Evolutionary conservation across 2,329 filamentous ascomycete genomes (phyloP).

Genomic region (Claviceps monticola): DNA sequence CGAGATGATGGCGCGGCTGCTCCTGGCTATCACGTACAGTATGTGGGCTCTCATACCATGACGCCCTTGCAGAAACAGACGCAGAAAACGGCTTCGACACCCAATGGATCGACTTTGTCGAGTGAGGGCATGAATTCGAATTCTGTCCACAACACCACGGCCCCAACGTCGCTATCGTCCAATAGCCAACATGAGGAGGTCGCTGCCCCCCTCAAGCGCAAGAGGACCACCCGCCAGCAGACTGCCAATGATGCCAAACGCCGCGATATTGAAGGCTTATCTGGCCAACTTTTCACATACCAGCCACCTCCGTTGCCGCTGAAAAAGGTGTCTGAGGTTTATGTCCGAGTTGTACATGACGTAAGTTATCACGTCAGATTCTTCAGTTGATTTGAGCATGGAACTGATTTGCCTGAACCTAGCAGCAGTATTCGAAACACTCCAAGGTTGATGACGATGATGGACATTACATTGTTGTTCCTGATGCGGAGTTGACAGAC

Average conservation of each 20-base stretch:
- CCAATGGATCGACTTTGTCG: constrained; percentile 58
- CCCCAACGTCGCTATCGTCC: constrained; percentile 65
- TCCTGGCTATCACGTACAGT: constrained; percentile 57
- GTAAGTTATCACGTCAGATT: constrained; percentile 30
- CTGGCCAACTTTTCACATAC: constrained; percentile 64
- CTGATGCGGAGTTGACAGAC: constrained; percentile 73
- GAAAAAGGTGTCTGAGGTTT: constrained; percentile 75
- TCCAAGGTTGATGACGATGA: constrained; percentile 90
- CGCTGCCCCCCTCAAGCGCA: constrained; percentile 73
- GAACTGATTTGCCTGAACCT: background rate
- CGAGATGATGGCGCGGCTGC: constrained; percentile 40
- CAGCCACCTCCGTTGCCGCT: constrained; percentile 76
- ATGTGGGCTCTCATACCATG: constrained; percentile 56
- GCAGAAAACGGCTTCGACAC: constrained; percentile 27
- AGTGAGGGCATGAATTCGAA: constrained; percentile 75
- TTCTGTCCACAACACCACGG: constrained; percentile 70
- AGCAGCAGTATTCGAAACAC: constrained; percentile 33
- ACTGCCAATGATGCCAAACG: constrained; percentile 70
- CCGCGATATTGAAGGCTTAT: constrained; percentile 55
- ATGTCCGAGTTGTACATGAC: constrained; percentile 47
- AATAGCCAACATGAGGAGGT: constrained; percentile 49
- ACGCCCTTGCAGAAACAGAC: constrained; percentile 48
- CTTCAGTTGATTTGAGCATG: background rate
- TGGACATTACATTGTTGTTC: constrained; percentile 88
- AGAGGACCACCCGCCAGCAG: constrained; percentile 63